A percentile compares a stretch with the other conserved stretches of the same genome.
Evolutionary conservation across 768 basidiomycete species (phyloP).

Genomic region (Thelephora aurantiotincta): DNA sequence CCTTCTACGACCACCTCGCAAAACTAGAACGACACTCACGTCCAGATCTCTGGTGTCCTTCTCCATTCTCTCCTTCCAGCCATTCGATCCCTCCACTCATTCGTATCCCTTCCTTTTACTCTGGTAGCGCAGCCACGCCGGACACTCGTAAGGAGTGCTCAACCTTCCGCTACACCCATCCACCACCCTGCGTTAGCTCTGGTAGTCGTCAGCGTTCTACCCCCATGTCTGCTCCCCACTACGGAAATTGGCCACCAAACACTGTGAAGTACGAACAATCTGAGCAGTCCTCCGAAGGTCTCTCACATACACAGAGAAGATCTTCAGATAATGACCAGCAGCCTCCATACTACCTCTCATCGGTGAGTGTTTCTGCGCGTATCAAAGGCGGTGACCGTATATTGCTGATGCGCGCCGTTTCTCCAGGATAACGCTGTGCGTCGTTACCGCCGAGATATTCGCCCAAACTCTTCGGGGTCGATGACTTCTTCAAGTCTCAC

Average conservation of each 20-base stretch:
- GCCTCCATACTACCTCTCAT: constrained; percentile 3
- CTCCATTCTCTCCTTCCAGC: constrained; percentile 8
- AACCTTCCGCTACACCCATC: constrained; percentile 1
- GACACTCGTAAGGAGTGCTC: constrained; percentile 6
- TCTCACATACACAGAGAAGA: constrained; percentile 3
- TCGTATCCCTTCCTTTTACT: constrained; percentile 6
- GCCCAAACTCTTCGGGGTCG: constrained; percentile 17
- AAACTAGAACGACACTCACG: too few species aligned
- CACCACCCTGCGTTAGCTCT: background rate
- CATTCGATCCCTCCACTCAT: constrained; percentile 2
- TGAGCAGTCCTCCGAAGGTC: constrained; percentile 3
- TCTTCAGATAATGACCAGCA: constrained; percentile 5
- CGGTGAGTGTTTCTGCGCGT: constrained; percentile 5
- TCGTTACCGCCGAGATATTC: constrained; percentile 7
- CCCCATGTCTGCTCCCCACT: constrained; percentile 9
- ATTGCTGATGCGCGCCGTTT: background rate
- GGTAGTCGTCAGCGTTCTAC: background rate
- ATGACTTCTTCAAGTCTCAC: constrained; percentile 35
- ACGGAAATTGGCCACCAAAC: constrained; percentile 9
- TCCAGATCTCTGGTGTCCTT: constrained; percentile 7
- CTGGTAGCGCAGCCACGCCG: background rate
- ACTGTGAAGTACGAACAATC: constrained; percentile 5
- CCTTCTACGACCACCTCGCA: background rate
- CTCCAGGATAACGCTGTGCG: background rate
- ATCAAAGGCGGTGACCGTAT: background rate